Percentiles rank a stretch among this genome's conserved stretches.
Conservation (phyloP, 352 stramenopile species). For the Pythium insidiosum region DNA sequence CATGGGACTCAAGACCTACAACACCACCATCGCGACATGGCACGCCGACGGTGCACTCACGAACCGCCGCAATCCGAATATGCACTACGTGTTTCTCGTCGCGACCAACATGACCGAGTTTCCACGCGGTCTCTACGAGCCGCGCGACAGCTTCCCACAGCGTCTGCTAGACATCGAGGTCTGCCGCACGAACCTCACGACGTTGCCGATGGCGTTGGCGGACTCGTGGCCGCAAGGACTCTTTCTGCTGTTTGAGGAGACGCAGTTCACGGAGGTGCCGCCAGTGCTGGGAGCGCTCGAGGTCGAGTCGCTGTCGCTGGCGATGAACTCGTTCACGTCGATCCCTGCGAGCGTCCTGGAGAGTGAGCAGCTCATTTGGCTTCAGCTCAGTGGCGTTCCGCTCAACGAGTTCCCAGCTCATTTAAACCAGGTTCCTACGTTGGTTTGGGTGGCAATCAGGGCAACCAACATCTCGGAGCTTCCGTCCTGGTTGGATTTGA, state of each 20-base stretch:
- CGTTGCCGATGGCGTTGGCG: neutral
- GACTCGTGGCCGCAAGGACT: neutral
- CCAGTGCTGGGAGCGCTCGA: neutral
- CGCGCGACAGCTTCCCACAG: neutral
- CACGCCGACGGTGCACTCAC: slow-evolving; percentile 15
- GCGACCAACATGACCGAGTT: neutral
- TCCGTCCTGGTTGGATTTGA: neutral
- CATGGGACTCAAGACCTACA: slow-evolving; percentile 30
- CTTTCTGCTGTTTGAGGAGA: neutral
- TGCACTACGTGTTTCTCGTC: neutral
- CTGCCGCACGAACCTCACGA: neutral
- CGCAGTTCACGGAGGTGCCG: neutral
- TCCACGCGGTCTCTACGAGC: neutral
- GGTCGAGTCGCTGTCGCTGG: neutral
- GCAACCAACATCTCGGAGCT: neutral
- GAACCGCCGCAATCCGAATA: slow-evolving; percentile 9
- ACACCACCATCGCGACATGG: slow-evolving; percentile 23
- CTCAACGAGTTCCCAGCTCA: neutral
- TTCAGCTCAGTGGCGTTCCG: neutral
- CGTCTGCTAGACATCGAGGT: neutral
- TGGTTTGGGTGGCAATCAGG: neutral
- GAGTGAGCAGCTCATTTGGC: neutral
- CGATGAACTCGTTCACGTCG: neutral
- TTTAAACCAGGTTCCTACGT: neutral
- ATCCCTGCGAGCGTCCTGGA: neutral